These are phyloP conservation scores for Lathyrus aphaca DNA, from an alignment of 306 rosid genomes.

Conservation along the genomic window DNA sequence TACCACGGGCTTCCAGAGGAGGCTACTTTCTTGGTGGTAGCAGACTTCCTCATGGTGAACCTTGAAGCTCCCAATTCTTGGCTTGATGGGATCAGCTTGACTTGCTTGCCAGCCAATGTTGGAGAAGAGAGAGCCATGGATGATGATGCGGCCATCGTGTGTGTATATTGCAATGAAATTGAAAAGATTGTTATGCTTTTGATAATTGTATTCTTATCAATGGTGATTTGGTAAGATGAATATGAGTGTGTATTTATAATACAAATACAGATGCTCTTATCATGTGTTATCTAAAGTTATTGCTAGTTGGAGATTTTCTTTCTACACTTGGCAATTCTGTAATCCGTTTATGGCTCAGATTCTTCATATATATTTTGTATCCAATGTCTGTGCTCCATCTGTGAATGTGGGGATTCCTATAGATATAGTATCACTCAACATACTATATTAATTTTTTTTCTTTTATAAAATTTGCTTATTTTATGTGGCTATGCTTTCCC, in stretches of 20 bases:
- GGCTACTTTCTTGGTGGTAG: no score
- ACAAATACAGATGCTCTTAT: conserved; percentile 16
- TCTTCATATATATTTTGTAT: background rate
- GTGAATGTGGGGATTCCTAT: background rate
- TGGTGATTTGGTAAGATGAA: background rate
- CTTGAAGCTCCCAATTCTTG: conserved; percentile 34
- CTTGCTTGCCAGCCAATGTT: conserved; percentile 59
- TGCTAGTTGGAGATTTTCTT: conserved; percentile 26
- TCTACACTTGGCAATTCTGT: conserved; percentile 21
- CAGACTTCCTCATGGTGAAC: no score
- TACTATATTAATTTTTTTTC: background rate
- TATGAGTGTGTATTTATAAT: background rate
- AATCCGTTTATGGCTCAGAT: conserved; percentile 34
- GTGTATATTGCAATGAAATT: background rate
- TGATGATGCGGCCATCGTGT: conserved; percentile 59
- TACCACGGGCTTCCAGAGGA: no score
- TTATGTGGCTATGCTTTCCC: conserved; percentile 5
- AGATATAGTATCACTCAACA: background rate
- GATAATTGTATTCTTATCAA: background rate
- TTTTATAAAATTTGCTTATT: background rate
- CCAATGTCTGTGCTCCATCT: conserved; percentile 34
- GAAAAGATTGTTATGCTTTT: background rate
- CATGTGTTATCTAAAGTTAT: conserved; percentile 31
- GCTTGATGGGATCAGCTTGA: conserved; percentile 55
- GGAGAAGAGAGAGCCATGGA: conserved; percentile 51